Evolutionary conservation across 257 asterid species (phyloP).

Genomic region (Pogostemon cablin): DNA sequence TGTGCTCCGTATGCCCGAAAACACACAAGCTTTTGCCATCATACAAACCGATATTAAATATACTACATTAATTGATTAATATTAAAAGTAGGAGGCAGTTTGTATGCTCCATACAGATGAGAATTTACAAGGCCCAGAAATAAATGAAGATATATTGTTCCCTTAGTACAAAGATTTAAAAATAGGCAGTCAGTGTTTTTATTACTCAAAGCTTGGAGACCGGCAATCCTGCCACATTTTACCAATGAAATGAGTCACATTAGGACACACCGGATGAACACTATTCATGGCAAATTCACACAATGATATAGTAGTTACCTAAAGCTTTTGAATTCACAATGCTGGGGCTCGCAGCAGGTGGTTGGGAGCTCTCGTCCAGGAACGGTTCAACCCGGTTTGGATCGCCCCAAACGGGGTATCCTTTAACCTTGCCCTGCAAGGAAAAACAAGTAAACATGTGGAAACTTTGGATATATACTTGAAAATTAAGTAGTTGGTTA

Average conservation of each 20-base stretch:
- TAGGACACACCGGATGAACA: conserved; percentile 1
- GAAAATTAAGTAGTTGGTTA: not conserved
- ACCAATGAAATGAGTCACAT: not conserved
- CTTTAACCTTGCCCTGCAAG: conserved; percentile 79
- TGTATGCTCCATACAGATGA: not conserved
- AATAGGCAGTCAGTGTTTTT: not conserved
- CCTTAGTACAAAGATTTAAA: not conserved
- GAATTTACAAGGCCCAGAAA: conserved; percentile 24
- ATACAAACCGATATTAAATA: too few species aligned
- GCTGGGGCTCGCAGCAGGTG: conserved; percentile 96
- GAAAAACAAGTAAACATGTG: conserved; percentile 10
- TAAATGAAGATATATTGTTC: conserved; percentile 19
- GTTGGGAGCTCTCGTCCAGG: conserved; percentile 62
- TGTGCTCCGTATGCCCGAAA: too few species aligned
- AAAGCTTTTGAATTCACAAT: conserved; percentile 82
- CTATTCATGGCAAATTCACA: not conserved
- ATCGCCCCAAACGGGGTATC: conserved; percentile 76
- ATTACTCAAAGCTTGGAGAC: conserved; percentile 65
- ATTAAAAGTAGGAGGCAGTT: not conserved
- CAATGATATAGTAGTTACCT: conserved; percentile 48
- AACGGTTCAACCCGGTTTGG: conserved; percentile 78
- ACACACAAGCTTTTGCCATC: too few species aligned
- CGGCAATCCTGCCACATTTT: conserved; percentile 57
- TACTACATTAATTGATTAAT: too few species aligned
- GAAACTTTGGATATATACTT: not conserved